phyloP scores from a whole-genome alignment of 352 stramenopile genomes.

The Phytopythium boreale region DNA sequence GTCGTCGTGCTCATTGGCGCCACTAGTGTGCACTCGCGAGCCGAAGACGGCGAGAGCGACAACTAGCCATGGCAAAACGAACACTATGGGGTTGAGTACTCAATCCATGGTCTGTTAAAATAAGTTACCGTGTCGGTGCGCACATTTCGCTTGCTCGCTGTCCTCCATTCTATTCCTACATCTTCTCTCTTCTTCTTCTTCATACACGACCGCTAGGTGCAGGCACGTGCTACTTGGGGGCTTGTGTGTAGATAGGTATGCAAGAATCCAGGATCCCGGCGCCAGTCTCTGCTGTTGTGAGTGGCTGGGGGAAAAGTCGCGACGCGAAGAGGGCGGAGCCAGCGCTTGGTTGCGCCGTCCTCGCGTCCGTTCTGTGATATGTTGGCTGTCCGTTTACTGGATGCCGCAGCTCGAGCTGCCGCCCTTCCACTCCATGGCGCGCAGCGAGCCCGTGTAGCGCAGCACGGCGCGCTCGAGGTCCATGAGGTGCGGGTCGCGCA shows the following conservation, averaged over 20 bases:
- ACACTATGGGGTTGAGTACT: background rate
- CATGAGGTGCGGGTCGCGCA: constrained; percentile 71
- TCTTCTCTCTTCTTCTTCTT: background rate
- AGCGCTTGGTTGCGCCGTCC: constrained; percentile 9
- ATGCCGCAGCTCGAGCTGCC: constrained; percentile 38
- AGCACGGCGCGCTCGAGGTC: constrained; percentile 66
- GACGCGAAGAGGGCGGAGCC: constrained; percentile 5
- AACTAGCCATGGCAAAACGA: background rate
- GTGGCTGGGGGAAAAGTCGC: background rate
- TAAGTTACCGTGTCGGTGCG: constrained; percentile 1
- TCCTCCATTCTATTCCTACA: background rate
- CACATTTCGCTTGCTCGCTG: background rate
- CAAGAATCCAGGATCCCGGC: background rate
- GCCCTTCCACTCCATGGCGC: constrained; percentile 30
- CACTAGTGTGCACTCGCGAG: constrained; percentile 25
- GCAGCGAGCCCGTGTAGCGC: constrained; percentile 47
- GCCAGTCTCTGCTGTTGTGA: background rate
- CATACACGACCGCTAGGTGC: too few relatives aligned
- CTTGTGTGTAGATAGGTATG: background rate
- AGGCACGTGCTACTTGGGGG: background rate
- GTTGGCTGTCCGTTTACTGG: constrained; percentile 31
- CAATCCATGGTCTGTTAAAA: background rate
- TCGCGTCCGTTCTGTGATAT: background rate
- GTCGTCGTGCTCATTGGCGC: constrained; percentile 15
- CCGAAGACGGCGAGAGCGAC: constrained; percentile 58